These are phyloP conservation scores for Nematocida parisii DNA, from an alignment of 371 early-diverging fungal genomes.

Conservation along the genomic window DNA sequence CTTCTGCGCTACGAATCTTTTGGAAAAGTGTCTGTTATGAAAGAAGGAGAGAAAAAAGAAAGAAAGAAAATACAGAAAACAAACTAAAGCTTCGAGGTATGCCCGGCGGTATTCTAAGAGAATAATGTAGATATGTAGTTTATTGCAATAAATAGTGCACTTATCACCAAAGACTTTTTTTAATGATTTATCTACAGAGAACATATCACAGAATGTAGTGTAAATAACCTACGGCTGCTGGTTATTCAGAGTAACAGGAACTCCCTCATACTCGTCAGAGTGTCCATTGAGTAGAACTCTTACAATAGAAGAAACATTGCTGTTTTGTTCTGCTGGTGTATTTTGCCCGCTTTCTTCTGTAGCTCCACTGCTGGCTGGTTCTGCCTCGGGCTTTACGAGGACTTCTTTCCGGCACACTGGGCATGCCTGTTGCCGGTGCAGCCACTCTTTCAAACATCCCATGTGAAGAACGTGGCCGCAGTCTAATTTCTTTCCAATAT, in stretches of 20 bases:
- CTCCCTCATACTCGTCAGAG: constrained; percentile 44
- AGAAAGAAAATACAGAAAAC: constrained; percentile 23
- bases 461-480: constrained; percentile 96
- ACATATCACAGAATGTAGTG: neutral
- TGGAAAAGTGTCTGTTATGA: constrained; percentile 1
- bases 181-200: too few species aligned
- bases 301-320: neutral
- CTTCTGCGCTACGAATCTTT: constrained; percentile 12
- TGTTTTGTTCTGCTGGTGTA: neutral
- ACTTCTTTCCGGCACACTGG: constrained; percentile 79
- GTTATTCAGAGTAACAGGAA: constrained; percentile 31
- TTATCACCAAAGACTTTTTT: neutral
- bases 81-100: too few species aligned
- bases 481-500: constrained; percentile 76
- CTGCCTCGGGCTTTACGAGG: neutral
- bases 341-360: neutral
- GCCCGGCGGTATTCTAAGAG: neutral
- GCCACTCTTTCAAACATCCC: constrained; percentile 89
- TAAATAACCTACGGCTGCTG: constrained; percentile 8
- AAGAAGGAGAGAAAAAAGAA: constrained; percentile 19
- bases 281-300: neutral
- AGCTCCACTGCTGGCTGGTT: neutral
- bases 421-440: constrained; percentile 92
- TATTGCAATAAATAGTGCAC: neutral
- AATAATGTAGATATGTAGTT: neutral